phyloP scores from a whole-genome alignment of 2,329 filamentous ascomycete species.

The Cyanodermella asteris region DNA sequence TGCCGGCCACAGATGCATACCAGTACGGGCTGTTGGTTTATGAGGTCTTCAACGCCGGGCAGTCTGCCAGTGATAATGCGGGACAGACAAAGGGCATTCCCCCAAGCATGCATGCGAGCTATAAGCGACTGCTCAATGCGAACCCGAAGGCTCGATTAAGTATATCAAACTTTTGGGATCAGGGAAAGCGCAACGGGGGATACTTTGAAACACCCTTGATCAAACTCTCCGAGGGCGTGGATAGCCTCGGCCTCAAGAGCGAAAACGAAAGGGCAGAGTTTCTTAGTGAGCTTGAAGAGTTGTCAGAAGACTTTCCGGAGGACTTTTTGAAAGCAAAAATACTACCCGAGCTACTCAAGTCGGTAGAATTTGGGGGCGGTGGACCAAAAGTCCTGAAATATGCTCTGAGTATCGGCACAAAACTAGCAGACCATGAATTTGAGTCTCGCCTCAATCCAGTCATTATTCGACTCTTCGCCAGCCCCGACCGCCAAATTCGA shows the following conservation, averaged over 20 bases:
- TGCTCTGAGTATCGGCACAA: constrained; percentile 76
- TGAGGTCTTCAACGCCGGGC: constrained; percentile 80
- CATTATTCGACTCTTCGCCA: constrained; percentile 67
- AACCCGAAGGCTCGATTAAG: constrained; percentile 79
- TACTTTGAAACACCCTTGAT: constrained; percentile 92
- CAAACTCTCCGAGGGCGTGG: constrained; percentile 75
- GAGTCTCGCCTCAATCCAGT: constrained; percentile 66
- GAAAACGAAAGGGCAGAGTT: constrained; percentile 70
- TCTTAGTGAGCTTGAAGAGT: constrained; percentile 57
- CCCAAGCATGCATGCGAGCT: constrained; percentile 70
- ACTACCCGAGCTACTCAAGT: constrained; percentile 86
- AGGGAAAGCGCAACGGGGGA: constrained; percentile 56
- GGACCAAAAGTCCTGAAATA: constrained; percentile 76
- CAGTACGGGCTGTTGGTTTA: constrained; percentile 65
- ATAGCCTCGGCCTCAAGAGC: constrained; percentile 74
- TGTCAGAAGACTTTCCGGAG: constrained; percentile 86
- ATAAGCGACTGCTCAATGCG: constrained; percentile 69
- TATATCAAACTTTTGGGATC: constrained; percentile 68
- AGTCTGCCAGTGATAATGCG: constrained; percentile 53
- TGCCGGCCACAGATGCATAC: constrained; percentile 70
- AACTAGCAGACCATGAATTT: constrained; percentile 77
- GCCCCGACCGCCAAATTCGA: constrained; percentile 75
- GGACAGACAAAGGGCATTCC: constrained; percentile 74
- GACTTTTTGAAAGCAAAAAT: constrained; percentile 98
- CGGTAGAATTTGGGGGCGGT: constrained; percentile 92